A percentile compares a stretch with the other conserved stretches of the same genome.
phyloP scores from a whole-genome alignment of 73 alveolate species.

The Uronychia binucleata region DNA sequence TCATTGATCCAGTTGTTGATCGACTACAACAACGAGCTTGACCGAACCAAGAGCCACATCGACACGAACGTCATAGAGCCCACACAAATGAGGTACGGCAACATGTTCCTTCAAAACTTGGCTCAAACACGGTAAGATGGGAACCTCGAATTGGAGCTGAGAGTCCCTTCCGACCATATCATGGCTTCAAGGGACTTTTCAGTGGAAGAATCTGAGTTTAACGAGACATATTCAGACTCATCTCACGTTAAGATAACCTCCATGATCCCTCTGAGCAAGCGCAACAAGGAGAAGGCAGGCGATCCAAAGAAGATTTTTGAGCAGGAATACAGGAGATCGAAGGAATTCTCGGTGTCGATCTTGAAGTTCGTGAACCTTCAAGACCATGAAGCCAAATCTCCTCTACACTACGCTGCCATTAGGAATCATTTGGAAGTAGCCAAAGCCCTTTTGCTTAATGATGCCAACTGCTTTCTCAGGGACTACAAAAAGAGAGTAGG shows the following conservation, averaged over 20 bases:
- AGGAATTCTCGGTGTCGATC: background rate
- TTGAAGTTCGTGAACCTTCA: background rate
- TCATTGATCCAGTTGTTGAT: background rate
- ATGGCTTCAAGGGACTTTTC: no score
- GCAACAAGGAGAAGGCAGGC: background rate
- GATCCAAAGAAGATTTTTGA: background rate
- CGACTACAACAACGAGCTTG: conserved; percentile 6
- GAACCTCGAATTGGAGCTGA: no score
- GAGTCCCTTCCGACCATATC: no score
- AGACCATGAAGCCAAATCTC: conserved; percentile 2
- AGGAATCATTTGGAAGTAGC: background rate
- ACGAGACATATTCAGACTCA: background rate
- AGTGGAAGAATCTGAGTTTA: no score
- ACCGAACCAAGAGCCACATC: background rate
- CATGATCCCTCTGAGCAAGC: background rate
- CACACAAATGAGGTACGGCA: background rate
- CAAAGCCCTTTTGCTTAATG: background rate
- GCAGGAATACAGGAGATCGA: background rate
- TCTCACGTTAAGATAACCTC: background rate
- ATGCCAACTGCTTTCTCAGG: background rate
- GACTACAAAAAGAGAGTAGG: conserved; percentile 5
- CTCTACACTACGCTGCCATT: conserved; percentile 8
- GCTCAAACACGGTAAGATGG: no score
- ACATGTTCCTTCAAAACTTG: background rate
- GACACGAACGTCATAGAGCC: background rate